Evolutionary conservation across 1,284 basidiomycete genomes (phyloP), one percentile per base, ranked within the genome.

Genomic region (Heterobasidion parviporum): DNA sequence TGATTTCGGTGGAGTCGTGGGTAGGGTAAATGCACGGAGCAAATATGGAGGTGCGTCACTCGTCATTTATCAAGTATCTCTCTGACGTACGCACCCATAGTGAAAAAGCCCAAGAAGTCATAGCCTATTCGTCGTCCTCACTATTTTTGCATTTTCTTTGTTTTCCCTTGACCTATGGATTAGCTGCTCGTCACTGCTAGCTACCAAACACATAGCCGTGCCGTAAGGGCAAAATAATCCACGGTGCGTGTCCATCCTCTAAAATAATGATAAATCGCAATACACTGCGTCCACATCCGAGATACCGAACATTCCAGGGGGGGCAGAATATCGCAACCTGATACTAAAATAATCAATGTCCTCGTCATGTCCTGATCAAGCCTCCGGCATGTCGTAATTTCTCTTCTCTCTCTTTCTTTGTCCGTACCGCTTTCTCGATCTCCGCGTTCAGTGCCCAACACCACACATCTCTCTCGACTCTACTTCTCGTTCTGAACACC

Each of bases 1-100:
- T 54, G 97, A 99, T 75, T 86, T 97, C 60, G 86, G 87, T 56
- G 94, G 90, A 55, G 97, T 99, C 2, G 90, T 92, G 3, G 90
- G 89, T 57, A 80, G 97, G 64, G 79, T 80, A 52, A 85, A 81
- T 12, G 82, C 88, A 45, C 81, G 97, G 59, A 98, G 94, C 75
- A 91, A 88, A 81, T 99, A 98, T 68, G 97, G 90, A 71, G 89
- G 93, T 94, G 71, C 62, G 85, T 79, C 26, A 5, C 1, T 6
- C 9, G 48, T n/a, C 8, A 26, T 14, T 54, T 55, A 52, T 44
- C 47, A 44, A 51, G 54, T 53, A 57, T 16, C 48, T 49, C 36
- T 56, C 59, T 57, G 54, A 53, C 33, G 46, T n/a, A 44, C 55
- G 10, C 38, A 12, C 38, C 18, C 50, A 32, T 67, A 89, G 93